Conservation (phyloP, 2,329 filamentous ascomycete species). For the Knoxdaviesia proteae region DNA sequence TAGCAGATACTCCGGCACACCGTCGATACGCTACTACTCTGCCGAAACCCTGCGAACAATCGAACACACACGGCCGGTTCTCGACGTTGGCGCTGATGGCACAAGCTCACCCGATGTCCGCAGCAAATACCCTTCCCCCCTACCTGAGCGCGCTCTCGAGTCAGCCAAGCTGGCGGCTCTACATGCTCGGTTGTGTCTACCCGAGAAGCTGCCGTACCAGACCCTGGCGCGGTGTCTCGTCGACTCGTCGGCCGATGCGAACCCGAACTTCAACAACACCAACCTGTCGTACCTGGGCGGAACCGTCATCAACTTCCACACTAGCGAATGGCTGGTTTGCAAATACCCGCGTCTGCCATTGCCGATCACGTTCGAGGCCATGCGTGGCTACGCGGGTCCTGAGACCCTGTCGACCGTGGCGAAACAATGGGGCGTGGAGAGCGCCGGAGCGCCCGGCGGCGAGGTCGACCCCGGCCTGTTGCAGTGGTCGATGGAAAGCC, state of each 20-base stretch:
- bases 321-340: constrained; percentile 70
- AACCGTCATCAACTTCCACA: constrained; percentile 73
- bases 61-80: constrained; percentile 5
- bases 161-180: constrained; percentile 87
- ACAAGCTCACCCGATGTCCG: constrained; percentile 13
- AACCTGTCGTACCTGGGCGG: constrained; percentile 64
- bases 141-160: constrained; percentile 38
- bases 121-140: constrained; percentile 45
- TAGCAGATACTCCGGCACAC: no score
- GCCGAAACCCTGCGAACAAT: not conserved
- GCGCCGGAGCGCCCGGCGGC: constrained; percentile 63
- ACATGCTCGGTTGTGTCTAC: constrained; percentile 70
- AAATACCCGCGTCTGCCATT: constrained; percentile 82
- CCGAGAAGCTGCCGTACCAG: constrained; percentile 62
- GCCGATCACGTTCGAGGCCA: constrained; percentile 65
- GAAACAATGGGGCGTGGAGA: constrained; percentile 78
- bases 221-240: constrained; percentile 73
- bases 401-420: constrained; percentile 54
- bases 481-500: constrained; percentile 44
- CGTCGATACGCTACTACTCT: no score
- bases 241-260: constrained; percentile 62
- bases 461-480: constrained; percentile 85
- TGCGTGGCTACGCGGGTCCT: constrained; percentile 65
- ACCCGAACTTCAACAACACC: constrained; percentile 71
- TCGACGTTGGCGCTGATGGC: constrained; percentile 11